These are phyloP conservation scores for Plasmopara muralis DNA, from an alignment of 352 stramenopile genomes.

Conservation along the genomic window DNA sequence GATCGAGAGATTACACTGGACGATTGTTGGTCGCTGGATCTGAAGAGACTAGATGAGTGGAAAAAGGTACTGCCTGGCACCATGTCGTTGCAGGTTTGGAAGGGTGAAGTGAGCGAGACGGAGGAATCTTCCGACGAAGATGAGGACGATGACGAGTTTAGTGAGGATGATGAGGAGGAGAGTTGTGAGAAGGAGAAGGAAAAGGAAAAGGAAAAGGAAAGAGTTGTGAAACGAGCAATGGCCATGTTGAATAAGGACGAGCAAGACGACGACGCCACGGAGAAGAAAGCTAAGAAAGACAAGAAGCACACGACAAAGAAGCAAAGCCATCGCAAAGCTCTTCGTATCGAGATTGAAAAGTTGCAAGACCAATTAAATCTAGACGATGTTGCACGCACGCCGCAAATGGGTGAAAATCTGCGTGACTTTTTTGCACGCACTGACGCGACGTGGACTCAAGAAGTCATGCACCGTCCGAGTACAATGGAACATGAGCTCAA, in stretches of 20 bases:
- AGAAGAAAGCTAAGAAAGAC: constrained; percentile 38
- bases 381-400: constrained; percentile 59
- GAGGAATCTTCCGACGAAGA: constrained; percentile 81
- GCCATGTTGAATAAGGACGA: constrained; percentile 51
- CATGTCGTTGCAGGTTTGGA: constrained; percentile 91
- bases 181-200: constrained; percentile 24
- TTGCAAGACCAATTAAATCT: constrained; percentile 73
- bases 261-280: constrained; percentile 16
- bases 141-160: constrained; percentile 58
- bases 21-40: constrained; percentile 92
- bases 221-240: constrained; percentile 46
- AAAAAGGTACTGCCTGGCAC: constrained; percentile 87
- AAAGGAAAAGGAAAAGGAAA: constrained; percentile 13
- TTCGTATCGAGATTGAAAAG: constrained; percentile 80
- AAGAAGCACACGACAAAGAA: constrained; percentile 60
- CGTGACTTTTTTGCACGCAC: constrained; percentile 86
- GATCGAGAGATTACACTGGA: constrained; percentile 94
- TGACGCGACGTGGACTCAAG: constrained; percentile 52
- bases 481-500: constrained; percentile 65
- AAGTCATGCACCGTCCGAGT: constrained; percentile 51
- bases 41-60: constrained; percentile 92
- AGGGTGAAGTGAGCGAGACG: constrained; percentile 78
- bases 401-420: constrained; percentile 77
- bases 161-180: constrained; percentile 22
- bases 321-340: constrained; percentile 52